phyloP scores from a whole-genome alignment of 164 flowering plant species.

The Annona squamosa region DNA sequence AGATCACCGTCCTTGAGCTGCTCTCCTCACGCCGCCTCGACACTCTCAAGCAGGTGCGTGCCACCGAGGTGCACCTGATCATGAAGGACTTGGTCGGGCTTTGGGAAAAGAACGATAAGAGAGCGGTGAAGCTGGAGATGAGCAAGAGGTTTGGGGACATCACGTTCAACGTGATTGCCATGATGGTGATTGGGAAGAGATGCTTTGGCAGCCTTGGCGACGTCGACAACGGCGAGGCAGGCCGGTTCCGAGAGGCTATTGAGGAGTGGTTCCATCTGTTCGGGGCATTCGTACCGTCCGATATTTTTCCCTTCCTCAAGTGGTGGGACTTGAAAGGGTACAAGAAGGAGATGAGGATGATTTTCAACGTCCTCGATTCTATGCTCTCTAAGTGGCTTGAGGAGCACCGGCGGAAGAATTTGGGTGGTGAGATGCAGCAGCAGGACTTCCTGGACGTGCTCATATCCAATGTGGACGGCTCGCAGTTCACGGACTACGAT shows the following conservation, averaged over 20 bases:
- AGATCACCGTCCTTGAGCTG: constrained; percentile 10
- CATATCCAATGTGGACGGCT: constrained; percentile 15
- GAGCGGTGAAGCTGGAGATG: constrained; percentile 7
- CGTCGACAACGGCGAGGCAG: neutral
- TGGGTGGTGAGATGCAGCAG: neutral
- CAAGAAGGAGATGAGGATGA: constrained; percentile 4
- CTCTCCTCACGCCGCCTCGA: constrained; percentile 11
- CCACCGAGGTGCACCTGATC: constrained; percentile 1
- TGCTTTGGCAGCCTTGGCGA: neutral
- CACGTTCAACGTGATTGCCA: neutral
- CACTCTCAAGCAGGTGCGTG: constrained; percentile 6
- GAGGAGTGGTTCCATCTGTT: neutral
- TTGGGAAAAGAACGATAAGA: constrained; percentile 1
- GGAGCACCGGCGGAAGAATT: constrained; percentile 7
- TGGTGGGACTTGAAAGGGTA: constrained; percentile 6
- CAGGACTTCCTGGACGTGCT: constrained; percentile 14
- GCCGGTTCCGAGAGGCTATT: constrained; percentile 2
- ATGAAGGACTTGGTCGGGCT: constrained; percentile 7
- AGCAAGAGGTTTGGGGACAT: neutral
- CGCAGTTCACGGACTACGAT: neutral
- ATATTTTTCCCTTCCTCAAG: constrained; percentile 6
- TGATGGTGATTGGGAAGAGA: constrained; percentile 6
- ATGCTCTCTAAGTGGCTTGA: neutral
- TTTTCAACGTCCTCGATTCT: constrained; percentile 1
- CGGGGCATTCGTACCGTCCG: neutral